phyloP scores from a whole-genome alignment of 768 basidiomycete genomes.

The Boletus insuetus region DNA sequence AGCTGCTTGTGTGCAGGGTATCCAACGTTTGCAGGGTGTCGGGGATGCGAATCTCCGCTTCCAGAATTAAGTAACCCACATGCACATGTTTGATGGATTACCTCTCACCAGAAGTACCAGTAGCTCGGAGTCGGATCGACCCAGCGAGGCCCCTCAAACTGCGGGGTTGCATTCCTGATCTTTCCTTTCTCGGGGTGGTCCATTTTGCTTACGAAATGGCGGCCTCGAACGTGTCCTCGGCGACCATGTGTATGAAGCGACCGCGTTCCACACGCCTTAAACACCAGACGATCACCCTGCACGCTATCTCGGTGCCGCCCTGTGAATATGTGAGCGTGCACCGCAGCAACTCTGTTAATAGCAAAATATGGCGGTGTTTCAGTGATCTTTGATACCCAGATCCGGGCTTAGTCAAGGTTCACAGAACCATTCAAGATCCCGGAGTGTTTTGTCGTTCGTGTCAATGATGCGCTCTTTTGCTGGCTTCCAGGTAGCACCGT shows the following conservation, averaged over 20 bases:
- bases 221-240: conserved; percentile 8
- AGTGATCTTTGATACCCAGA: conserved; percentile 9
- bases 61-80: conserved; percentile 18
- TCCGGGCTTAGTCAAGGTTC: conserved; percentile 7
- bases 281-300: not conserved
- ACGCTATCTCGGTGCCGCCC: conserved; percentile 27
- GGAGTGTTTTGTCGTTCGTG: conserved; percentile 9
- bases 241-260: not conserved
- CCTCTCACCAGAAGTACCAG: not conserved
- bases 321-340: conserved; percentile 8
- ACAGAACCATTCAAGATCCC: conserved; percentile 5
- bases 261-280: conserved; percentile 6
- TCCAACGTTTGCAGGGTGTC: conserved; percentile 9
- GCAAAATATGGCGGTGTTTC: conserved; percentile 11
- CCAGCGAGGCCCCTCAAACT: conserved; percentile 29
- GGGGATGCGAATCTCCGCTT: conserved; percentile 23
- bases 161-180: conserved; percentile 22
- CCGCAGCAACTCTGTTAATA: conserved; percentile 18
- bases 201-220: conserved; percentile 20
- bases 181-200: conserved; percentile 11
- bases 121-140: conserved; percentile 26
- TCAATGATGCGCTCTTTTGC: conserved; percentile 3
- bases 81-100: conserved; percentile 12
- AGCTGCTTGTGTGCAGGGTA: conserved; percentile 9
- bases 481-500: conserved; percentile 10